phyloP scores from a whole-genome alignment of 2,329 filamentous ascomycete genomes.

The Gaeumannomyces tritici region DNA sequence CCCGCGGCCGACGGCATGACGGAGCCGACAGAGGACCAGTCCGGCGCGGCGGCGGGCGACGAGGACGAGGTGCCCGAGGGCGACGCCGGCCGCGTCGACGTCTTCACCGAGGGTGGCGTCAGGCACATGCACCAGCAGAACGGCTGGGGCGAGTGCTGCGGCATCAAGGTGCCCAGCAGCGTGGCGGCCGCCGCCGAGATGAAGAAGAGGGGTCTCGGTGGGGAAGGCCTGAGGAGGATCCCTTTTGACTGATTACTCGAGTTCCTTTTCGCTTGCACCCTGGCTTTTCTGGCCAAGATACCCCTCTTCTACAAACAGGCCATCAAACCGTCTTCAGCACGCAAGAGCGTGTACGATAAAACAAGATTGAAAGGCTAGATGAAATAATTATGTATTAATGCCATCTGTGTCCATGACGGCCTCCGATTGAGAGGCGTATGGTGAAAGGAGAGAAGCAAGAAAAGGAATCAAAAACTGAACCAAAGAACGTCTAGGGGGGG shows the following conservation, averaged over 20 bases:
- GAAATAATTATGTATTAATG: neutral
- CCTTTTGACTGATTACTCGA: constrained; percentile 59
- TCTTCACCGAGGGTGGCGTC: constrained; percentile 53
- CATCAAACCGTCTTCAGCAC: no score
- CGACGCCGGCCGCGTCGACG: constrained; percentile 47
- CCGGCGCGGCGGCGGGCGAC: constrained; percentile 33
- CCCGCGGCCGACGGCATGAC: constrained; percentile 78
- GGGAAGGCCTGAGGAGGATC: constrained; percentile 57
- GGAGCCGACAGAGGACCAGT: constrained; percentile 28
- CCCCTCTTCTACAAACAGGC: neutral
- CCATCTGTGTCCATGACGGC: neutral
- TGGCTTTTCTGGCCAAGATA: neutral
- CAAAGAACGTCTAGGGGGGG: no score
- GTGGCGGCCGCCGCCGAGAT: constrained; percentile 84
- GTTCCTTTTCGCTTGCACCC: neutral
- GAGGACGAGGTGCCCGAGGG: constrained; percentile 41
- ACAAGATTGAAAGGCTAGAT: neutral
- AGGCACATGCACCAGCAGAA: constrained; percentile 62
- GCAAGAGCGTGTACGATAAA: no score
- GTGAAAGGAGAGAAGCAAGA: no score
- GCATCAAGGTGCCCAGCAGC: constrained; percentile 92
- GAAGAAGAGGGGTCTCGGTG: constrained; percentile 58
- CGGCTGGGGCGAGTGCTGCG: constrained; percentile 93
- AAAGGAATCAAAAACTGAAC: no score
- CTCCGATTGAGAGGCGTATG: no score